These are phyloP conservation scores for Monosporozyma servazzii DNA, from an alignment of 805 yeast genomes.

Conservation along the genomic window DNA sequence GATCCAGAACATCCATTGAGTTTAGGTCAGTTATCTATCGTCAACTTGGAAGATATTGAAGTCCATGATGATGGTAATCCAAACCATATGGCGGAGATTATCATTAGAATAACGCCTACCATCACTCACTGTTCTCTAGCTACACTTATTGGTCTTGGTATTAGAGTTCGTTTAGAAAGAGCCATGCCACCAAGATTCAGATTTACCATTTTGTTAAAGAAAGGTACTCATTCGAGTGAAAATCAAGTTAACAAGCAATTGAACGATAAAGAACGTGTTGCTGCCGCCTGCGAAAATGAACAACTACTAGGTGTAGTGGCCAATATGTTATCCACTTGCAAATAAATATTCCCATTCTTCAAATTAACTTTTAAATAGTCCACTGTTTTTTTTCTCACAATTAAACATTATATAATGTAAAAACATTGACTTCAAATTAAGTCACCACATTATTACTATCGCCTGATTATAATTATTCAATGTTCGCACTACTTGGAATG, in stretches of 20 bases:
- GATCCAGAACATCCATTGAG: constrained; percentile 98
- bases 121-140: constrained; percentile 97
- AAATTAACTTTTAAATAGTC: background rate
- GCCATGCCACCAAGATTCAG: constrained; percentile 80
- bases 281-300: constrained; percentile 97
- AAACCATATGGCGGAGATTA: constrained; percentile 58
- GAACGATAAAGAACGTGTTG: constrained; percentile 94
- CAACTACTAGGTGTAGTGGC: constrained; percentile 85
- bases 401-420: background rate
- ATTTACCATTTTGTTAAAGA: constrained; percentile 67
- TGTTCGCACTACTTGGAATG: background rate
- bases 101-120: constrained; percentile 88
- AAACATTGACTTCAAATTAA: background rate
- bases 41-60: constrained; percentile 69
- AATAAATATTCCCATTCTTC: constrained; percentile 13
- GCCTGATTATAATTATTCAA: background rate
- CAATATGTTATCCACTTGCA: constrained; percentile 82
- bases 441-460: background rate
- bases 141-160: constrained; percentile 89
- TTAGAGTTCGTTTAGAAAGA: constrained; percentile 83
- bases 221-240: constrained; percentile 94
- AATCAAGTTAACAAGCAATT: constrained; percentile 92
- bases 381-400: background rate
- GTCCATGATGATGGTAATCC: constrained; percentile 51
- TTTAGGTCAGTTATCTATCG: constrained; percentile 89